Evolutionary conservation across 192 early-diverging fungal genomes (phyloP), one percentile per base, ranked within the genome.

Genomic region (Phlyctochytrium planicorne): DNA sequence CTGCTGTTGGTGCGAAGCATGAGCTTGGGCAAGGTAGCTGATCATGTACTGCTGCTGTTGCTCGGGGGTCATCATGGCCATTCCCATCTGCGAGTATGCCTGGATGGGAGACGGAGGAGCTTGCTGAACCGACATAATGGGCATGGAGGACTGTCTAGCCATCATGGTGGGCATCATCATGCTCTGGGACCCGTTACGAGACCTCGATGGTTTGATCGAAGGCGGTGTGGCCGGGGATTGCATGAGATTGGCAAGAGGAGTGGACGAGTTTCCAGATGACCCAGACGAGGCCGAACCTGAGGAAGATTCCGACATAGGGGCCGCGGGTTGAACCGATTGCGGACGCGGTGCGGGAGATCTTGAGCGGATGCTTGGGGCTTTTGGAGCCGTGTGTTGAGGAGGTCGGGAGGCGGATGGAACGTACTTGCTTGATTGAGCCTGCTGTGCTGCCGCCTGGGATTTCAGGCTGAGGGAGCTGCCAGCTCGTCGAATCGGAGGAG

Each of bases 31-130:
- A 6, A 47, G 20, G 20, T 47, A 47, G 20, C 10, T 20, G 10
- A 47, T 47, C 40, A 47, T 47, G 40, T 47, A 47, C 20, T 47
- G 40, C 40, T 47, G 40, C 40, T 47, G 40, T 20, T 47, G 40
- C 40, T 47, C 40, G 10, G 40, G 40, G 40, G 10, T 47, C 40
- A 47, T 47, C 40, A 47, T 20, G 10, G 10, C 40, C 40, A 47
- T 6, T 20, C 40, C 40, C 40, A 47, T 47, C 40, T 47, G 40
- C 40, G n/a, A n/a, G n/a, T n/a, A n/a, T n/a, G n/a, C n/a, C n/a
- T n/a, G n/a, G n/a, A n/a, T n/a, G n/a, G n/a, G n/a, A n/a, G n/a
- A n/a, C n/a, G n/a, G n/a, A n/a, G n/a, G n/a, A n/a, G n/a, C n/a
- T n/a, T n/a, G n/a, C n/a, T n/a, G n/a, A n/a, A n/a, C n/a, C n/a